phyloP scores from a whole-genome alignment of 441 rosid genomes.

The Populus hybrid region DNA sequence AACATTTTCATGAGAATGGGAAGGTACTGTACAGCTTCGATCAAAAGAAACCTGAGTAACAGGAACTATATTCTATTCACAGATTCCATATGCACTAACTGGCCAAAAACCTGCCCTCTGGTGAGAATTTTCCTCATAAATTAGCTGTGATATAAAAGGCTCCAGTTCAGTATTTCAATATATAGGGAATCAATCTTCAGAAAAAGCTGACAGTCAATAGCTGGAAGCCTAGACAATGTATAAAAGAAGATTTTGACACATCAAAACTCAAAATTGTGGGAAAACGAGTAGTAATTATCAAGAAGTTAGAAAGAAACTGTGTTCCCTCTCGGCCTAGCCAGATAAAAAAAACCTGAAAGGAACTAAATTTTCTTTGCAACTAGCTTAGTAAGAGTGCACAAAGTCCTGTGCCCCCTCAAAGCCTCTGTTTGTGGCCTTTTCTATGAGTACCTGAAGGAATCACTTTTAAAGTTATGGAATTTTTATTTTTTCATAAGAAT shows the following conservation, averaged over 20 bases:
- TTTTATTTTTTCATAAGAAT: no score
- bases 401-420: no score
- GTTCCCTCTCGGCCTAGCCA: not conserved
- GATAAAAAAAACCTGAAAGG: not conserved
- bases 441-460: not conserved
- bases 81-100: not conserved
- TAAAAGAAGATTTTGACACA: not conserved
- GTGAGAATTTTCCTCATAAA: not conserved
- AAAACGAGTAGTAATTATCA: not conserved
- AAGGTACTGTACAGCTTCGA: not conserved
- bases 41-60: not conserved
- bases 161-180: not conserved
- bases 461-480: not conserved
- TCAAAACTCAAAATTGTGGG: not conserved
- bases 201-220: not conserved
- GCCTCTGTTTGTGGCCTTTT: no score
- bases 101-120: not conserved
- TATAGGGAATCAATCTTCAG: not conserved
- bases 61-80: no score
- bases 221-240: not conserved
- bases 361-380: no score
- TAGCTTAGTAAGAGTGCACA: no score
- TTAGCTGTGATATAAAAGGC: not conserved
- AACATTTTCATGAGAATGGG: conserved; percentile 17
- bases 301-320: not conserved